These are phyloP conservation scores for Naegleria gruberi DNA, from an alignment of 208 protist species.

Conservation along the genomic window DNA sequence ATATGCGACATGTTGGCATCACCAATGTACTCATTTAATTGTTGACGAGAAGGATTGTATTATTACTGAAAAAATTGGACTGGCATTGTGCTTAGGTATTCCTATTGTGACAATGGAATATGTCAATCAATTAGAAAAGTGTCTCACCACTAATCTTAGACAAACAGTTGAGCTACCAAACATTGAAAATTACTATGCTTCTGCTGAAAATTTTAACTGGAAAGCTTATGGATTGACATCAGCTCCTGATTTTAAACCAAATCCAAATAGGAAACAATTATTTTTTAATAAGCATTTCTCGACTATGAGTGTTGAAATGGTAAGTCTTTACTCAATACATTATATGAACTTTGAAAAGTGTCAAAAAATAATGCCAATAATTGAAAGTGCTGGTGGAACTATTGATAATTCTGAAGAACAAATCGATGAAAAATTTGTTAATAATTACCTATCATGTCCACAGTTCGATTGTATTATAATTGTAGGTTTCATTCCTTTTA, in stretches of 20 bases:
- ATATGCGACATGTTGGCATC: background rate
- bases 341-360: background rate
- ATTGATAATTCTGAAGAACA: background rate
- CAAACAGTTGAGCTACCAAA: background rate
- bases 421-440: background rate
- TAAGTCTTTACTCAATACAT: background rate
- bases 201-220: background rate
- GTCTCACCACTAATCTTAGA: background rate
- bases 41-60: background rate
- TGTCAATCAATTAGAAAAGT: background rate
- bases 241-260: background rate
- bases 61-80: background rate
- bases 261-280: background rate
- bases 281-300: background rate
- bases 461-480: background rate
- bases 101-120: background rate
- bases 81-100: background rate
- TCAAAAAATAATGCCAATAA: background rate
- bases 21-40: background rate
- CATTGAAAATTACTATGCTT: background rate
- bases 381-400: background rate
- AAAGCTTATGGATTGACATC: background rate
- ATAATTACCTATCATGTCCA: too few relatives aligned
- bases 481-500: too few relatives aligned
- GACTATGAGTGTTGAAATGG: background rate